These are phyloP conservation scores for Teunomyces gatunensis DNA, from an alignment of 805 yeast species.

Conservation along the genomic window DNA sequence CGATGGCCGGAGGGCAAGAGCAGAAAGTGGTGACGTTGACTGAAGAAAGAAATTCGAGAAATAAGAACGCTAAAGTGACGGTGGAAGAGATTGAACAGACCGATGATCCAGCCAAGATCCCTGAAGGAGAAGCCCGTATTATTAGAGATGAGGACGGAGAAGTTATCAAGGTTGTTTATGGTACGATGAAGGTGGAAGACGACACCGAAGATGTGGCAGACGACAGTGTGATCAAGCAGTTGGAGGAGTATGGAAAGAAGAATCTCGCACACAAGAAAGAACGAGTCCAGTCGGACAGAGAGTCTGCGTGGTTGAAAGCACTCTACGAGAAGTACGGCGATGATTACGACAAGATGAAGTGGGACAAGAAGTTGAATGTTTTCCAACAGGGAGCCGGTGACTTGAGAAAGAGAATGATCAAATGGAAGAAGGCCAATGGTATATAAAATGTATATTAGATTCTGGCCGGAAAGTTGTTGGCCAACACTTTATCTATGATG, in stretches of 20 bases:
- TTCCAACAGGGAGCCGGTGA: conserved; percentile 86
- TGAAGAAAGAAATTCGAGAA: conserved; percentile 33
- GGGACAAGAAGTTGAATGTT: conserved; percentile 83
- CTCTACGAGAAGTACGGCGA: conserved; percentile 81
- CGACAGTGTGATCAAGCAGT: conserved; percentile 58
- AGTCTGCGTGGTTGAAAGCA: conserved; percentile 63
- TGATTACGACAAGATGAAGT: conserved; percentile 83
- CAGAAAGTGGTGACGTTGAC: conserved; percentile 43
- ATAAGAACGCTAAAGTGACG: conserved; percentile 26
- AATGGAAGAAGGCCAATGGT: conserved; percentile 59
- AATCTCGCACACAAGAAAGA: conserved; percentile 51
- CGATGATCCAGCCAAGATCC: conserved; percentile 59
- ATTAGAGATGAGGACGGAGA: conserved; percentile 66
- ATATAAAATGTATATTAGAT: conserved; percentile 13
- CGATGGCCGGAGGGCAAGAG: conserved; percentile 80
- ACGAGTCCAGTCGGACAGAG: conserved; percentile 66
- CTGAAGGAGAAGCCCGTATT: conserved; percentile 76
- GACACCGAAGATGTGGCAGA: conserved; percentile 26
- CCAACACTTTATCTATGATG: conserved; percentile 35
- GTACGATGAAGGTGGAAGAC: conserved; percentile 47
- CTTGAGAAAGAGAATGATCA: conserved; percentile 63
- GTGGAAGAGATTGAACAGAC: conserved; percentile 41
- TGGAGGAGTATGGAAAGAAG: conserved; percentile 50
- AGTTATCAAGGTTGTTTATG: conserved; percentile 66
- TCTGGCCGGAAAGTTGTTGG: conserved; percentile 26